Base-by-base conservation (phyloP, 164 flowering plant genomes). In the Tetracentron sinense region DNA sequence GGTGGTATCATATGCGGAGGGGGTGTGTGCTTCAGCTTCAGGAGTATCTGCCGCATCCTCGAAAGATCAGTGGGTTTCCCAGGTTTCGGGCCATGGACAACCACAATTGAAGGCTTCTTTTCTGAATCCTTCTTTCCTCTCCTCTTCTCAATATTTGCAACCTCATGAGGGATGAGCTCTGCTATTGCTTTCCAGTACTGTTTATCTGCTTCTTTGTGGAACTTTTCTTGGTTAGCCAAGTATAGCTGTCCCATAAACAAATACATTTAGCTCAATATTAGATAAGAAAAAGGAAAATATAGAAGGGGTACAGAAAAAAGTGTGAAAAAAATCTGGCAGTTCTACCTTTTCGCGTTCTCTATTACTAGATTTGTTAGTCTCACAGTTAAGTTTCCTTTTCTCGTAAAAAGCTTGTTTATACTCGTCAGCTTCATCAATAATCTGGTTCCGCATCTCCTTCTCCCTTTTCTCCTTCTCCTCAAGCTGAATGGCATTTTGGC, bases 161-260 rank as follows among this genome's bases (percentile, higher is more conserved):
- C 84, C 75, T 92, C 98, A 54, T 81, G 63, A 31, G 98, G 98
- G 63, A 92, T 77, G 56, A 92, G 78, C 68, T 92, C 98, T 27
- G 87, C 86, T 30, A 91, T 94, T 48, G 97, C 86, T 71, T 88
- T 94, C 99, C 99, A 91, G 70, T 88, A 91, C 48, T 89, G 92
- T 71, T 88, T 88, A 73, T 89, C 95, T 0, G 90, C 96, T 21
- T 84, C 83, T 65, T 85, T 87, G 61, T 91, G 99, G 75, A 94
- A 94, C 69, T 86, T 94, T 81, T 89, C 95, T 78, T 86, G 99
- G 63, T 80, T 88, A 51, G 90, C 82, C 78, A 86, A 64, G 77
- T 52, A 83, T 7, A 81, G 51, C 99, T 94, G 85, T 50, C 14
- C 21, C 61, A 63, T 21, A 63, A 50, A 75, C 28, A 60, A 61